These are phyloP conservation scores for Aphanomyces astaci DNA, from an alignment of 352 stramenopile species.

Conservation along the genomic window DNA sequence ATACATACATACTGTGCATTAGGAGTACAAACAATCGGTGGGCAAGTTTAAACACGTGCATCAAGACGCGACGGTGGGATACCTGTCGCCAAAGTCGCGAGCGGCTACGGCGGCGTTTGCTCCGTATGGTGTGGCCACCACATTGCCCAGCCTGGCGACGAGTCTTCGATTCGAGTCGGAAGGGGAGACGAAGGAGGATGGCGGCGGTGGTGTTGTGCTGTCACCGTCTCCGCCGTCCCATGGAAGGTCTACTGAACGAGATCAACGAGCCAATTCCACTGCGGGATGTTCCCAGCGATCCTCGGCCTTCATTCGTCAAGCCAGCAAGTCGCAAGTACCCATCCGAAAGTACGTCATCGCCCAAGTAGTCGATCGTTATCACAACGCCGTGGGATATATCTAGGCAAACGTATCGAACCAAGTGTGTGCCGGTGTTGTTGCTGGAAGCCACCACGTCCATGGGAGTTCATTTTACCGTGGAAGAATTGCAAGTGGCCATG, in stretches of 20 bases:
- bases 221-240: not conserved
- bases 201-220: no score
- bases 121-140: not conserved
- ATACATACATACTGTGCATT: not conserved
- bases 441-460: conserved; percentile 59
- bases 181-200: no score
- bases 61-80: conserved; percentile 58
- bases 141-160: not conserved
- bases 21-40: conserved; percentile 47
- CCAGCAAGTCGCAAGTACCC: not conserved
- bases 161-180: no score
- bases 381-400: no score
- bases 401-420: conserved; percentile 22
- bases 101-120: not conserved
- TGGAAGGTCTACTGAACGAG: not conserved
- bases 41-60: conserved; percentile 55
- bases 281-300: not conserved
- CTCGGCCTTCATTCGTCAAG: conserved; percentile 3
- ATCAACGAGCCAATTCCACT: not conserved
- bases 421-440: conserved; percentile 34
- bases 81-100: conserved; percentile 38
- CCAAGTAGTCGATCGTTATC: no score
- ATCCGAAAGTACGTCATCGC: not conserved
- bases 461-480: conserved; percentile 44
- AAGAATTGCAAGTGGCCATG: conserved; percentile 62